These are phyloP conservation scores for Ophiocordyceps robertsii DNA, from an alignment of 2,329 filamentous ascomycete genomes.

Conservation along the genomic window DNA sequence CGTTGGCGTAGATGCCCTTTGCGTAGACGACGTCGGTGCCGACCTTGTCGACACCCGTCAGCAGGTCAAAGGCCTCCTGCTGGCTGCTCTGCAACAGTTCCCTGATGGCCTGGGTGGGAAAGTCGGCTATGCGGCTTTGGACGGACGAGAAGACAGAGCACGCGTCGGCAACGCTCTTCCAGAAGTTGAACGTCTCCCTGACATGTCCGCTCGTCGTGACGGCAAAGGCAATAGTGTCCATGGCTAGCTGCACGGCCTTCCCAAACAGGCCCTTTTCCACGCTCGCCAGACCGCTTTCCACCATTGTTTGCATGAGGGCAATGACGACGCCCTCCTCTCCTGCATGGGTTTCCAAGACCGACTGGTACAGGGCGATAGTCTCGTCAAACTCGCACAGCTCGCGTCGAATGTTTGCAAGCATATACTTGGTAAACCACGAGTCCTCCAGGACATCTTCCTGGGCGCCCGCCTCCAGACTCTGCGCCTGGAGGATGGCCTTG, in stretches of 20 bases:
- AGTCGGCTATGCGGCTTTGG: slow-evolving; percentile 49
- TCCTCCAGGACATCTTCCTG: slow-evolving; percentile 43
- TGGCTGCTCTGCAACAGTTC: slow-evolving; percentile 42
- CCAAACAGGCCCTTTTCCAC: slow-evolving; percentile 79
- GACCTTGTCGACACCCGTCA: slow-evolving; percentile 58
- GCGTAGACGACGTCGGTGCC: slow-evolving; percentile 30
- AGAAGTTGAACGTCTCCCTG: slow-evolving; percentile 75
- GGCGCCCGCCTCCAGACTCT: slow-evolving; percentile 53
- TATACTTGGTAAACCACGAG: slow-evolving; percentile 92
- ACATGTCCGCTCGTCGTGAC: slow-evolving; percentile 49
- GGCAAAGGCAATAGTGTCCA: slow-evolving; percentile 56
- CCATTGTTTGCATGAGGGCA: slow-evolving; percentile 74
- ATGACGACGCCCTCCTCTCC: slow-evolving; percentile 78
- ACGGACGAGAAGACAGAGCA: slow-evolving; percentile 73
- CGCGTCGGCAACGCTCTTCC: slow-evolving; percentile 85
- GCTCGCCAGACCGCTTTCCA: slow-evolving; percentile 66
- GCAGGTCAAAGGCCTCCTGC: slow-evolving; percentile 41
- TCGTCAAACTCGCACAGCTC: slow-evolving; percentile 85
- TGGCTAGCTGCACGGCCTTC: slow-evolving; percentile 59
- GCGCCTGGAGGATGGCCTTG: slow-evolving; percentile 78
- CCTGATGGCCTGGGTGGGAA: slow-evolving; percentile 46
- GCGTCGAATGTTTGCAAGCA: slow-evolving; percentile 88
- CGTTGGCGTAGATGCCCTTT: slow-evolving; percentile 28
- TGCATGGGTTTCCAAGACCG: slow-evolving; percentile 54
- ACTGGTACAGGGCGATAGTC: slow-evolving; percentile 62